phyloP scores from a whole-genome alignment of 108 stramenopile species.

The Pelagomonas calceolata region DNA sequence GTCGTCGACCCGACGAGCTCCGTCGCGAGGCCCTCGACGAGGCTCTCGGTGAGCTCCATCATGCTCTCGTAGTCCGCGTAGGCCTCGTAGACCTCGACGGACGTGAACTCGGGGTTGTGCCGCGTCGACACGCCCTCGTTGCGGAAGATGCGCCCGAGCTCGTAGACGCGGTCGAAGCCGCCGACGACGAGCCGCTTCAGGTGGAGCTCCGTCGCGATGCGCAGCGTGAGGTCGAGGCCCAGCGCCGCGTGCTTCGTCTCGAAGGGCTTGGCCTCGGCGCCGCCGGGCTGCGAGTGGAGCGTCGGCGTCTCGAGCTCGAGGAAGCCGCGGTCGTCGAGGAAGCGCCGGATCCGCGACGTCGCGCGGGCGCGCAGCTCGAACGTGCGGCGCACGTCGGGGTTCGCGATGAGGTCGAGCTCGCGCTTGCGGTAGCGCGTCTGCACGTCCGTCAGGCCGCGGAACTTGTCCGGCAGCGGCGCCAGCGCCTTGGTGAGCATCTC shows the following conservation, averaged over 20 bases:
- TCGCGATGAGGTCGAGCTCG: conserved; percentile 88
- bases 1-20: conserved; percentile 57
- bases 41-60: conserved; percentile 85
- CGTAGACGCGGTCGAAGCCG: conserved; percentile 91
- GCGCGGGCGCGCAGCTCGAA: conserved; percentile 79
- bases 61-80: conserved; percentile 94
- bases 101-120: conserved; percentile 99
- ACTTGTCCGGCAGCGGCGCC: conserved; percentile 88
- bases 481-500: conserved; percentile 89
- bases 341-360: conserved; percentile 67
- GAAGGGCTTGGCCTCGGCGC: conserved; percentile 96
- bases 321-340: conserved; percentile 79
- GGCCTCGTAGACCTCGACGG: conserved; percentile 94
- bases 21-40: conserved; percentile 50
- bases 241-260: conserved; percentile 89
- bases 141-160: conserved; percentile 94
- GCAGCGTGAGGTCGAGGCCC: conserved; percentile 78
- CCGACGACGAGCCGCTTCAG: conserved; percentile 91
- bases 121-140: conserved; percentile 95
- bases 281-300: conserved; percentile 79
- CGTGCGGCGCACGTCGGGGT: conserved; percentile 76
- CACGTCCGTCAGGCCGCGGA: conserved; percentile 81
- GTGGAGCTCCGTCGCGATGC: conserved; percentile 98
- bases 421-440: conserved; percentile 85
- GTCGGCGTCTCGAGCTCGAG: conserved; percentile 98